Base-by-base conservation (phyloP, 2,329 filamentous ascomycete genomes). In the Alternaria hordeiaustralica region DNA sequence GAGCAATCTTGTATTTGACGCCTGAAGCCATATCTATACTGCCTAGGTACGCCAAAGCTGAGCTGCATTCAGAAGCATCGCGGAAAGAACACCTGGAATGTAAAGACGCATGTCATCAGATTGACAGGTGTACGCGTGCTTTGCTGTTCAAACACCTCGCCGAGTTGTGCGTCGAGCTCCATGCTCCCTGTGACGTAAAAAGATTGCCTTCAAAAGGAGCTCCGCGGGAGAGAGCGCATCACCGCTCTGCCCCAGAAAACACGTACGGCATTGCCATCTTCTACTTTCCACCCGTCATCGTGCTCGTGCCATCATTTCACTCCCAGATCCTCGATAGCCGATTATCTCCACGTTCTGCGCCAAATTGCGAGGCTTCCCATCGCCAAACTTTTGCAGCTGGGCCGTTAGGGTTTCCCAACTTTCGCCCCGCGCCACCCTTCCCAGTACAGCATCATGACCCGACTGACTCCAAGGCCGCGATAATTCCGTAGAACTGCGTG, bases 361-460 rank as follows among this genome's bases (percentile, higher is more conserved):
- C 4, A 55, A 15, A 13, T 18, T 36, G 36, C 64, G 33, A 23
- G 26, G 49, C 12, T 63, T 60, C 10, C 70, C 71, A 12, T 51
- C 53, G 18, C 68, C 66, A 41, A 73, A 75, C 3, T 30, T 36
- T 54, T 64, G 28, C 13, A 73, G 23, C 6, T 56, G 55, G 21
- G 57, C 53, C 12, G 64, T 10, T 7, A 70, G 10, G 4, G 47
- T 58, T 9, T 58, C 55, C 72, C 73, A 76, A 3, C 63, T 55
- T 20, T 43, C 61, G 11, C 71, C 72, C 7, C 56, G 66, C 7
- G 61, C 53, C 6, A 72, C 49, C 3, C 21, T 65, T 10, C 64
- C 70, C 15, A 46, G 36, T 6, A 71, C 49, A 4, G 36, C 10
- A 15, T 60, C 61, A 6, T 44, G 51, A 20, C 53, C 55, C 21